Percentiles rank a stretch among this genome's conserved stretches.
Evolutionary conservation across 768 basidiomycete genomes (phyloP).

Genomic region (Hypsizygus marmoreus): DNA sequence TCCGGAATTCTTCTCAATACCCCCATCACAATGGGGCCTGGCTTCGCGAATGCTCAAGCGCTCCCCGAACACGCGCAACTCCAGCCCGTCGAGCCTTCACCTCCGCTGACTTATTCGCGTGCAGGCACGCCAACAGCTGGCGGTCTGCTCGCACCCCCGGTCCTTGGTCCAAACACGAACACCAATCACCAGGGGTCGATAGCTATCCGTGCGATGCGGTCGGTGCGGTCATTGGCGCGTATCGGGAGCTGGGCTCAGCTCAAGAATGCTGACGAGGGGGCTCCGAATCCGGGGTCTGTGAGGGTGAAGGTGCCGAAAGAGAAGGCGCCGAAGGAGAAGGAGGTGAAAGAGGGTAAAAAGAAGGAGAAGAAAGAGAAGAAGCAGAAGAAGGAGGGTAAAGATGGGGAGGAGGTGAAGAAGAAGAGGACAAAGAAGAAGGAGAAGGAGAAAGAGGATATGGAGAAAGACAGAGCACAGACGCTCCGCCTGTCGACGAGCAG

Average conservation of each 20-base stretch:
- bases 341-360: constrained; percentile 24
- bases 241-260: constrained; percentile 75
- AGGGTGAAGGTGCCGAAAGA: constrained; percentile 12
- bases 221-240: constrained; percentile 69
- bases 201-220: constrained; percentile 77
- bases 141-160: constrained; percentile 41
- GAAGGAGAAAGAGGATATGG: constrained; percentile 28
- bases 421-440: constrained; percentile 11
- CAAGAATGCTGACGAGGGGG: constrained; percentile 37
- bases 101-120: constrained; percentile 30
- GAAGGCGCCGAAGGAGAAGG: constrained; percentile 12
- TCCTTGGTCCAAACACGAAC: constrained; percentile 12
- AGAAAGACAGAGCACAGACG: constrained; percentile 36
- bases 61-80: constrained; percentile 2
- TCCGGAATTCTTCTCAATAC: constrained; percentile 35
- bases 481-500: constrained; percentile 58
- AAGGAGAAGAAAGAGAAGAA: constrained; percentile 36
- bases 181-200: constrained; percentile 56
- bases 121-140: constrained; percentile 38
- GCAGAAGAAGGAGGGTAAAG: constrained; percentile 14
- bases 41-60: constrained; percentile 2
- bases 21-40: constrained; percentile 33
- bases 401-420: constrained; percentile 18
- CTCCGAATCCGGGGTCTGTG: background rate
- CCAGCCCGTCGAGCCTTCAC: constrained; percentile 12